Evolutionary conservation across 768 basidiomycete genomes (phyloP).

Genomic region (Termitomyces sp.): DNA sequence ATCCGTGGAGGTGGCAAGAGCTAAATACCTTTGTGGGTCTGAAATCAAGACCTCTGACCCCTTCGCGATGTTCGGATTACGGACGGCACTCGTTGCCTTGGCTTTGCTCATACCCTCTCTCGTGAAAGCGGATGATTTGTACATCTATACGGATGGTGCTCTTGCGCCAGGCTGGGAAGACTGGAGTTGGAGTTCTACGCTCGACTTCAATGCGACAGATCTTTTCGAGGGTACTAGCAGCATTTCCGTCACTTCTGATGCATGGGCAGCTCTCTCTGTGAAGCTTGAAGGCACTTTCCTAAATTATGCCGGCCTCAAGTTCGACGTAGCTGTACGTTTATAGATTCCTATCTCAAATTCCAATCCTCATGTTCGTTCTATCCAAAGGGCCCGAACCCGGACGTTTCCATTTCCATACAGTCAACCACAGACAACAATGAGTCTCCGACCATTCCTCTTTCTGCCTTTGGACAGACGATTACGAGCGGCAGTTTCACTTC

Average conservation of each 20-base stretch:
- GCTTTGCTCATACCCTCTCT: slow-evolving; percentile 20
- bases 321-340: slow-evolving; percentile 45
- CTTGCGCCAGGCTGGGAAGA: slow-evolving; percentile 47
- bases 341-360: neutral
- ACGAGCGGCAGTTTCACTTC: slow-evolving; percentile 38
- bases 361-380: neutral
- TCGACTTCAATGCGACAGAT: slow-evolving; percentile 44
- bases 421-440: slow-evolving; percentile 34
- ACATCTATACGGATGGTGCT: slow-evolving; percentile 38
- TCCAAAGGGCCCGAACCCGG: slow-evolving; percentile 42
- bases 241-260: slow-evolving; percentile 39
- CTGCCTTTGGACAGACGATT: slow-evolving; percentile 37
- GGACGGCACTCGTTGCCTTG: slow-evolving; percentile 15
- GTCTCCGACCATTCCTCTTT: slow-evolving; percentile 39
- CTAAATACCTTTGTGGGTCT: slow-evolving; percentile 2
- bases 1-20: slow-evolving; percentile 7
- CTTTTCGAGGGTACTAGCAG: slow-evolving; percentile 38
- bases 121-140: slow-evolving; percentile 30
- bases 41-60: neutral
- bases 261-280: slow-evolving; percentile 45
- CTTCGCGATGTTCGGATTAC: slow-evolving; percentile 6
- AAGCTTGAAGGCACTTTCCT: slow-evolving; percentile 40
- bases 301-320: slow-evolving; percentile 43
- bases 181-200: slow-evolving; percentile 47
- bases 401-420: slow-evolving; percentile 37